A percentile compares a stretch with the other conserved stretches of the same genome.
Evolutionary conservation across 2,329 filamentous ascomycete species (phyloP).

Genomic region (Colletotrichum scovillei): DNA sequence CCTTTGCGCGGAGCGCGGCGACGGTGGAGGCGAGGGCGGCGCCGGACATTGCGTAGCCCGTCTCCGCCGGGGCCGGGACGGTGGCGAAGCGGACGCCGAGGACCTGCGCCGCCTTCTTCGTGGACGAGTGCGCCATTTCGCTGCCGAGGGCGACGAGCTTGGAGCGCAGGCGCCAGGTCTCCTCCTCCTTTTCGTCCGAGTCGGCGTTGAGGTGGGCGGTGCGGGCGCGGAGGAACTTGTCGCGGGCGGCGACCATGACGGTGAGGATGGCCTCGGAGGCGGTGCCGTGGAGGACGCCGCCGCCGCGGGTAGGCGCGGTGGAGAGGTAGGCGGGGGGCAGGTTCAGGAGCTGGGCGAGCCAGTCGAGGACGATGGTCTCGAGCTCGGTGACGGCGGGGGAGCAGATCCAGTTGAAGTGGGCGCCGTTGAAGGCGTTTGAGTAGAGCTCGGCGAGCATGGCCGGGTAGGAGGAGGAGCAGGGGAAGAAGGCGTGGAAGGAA

Average conservation of each 20-base stretch:
- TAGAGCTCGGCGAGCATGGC: slow-evolving; percentile 94
- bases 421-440: slow-evolving; percentile 86
- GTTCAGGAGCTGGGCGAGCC: slow-evolving; percentile 81
- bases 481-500: slow-evolving; percentile 97
- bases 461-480: slow-evolving; percentile 83
- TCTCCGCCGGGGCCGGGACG: slow-evolving; percentile 70
- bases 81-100: slow-evolving; percentile 84
- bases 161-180: slow-evolving; percentile 66
- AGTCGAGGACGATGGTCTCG: slow-evolving; percentile 93
- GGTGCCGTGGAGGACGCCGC: slow-evolving; percentile 94
- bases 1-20: slow-evolving; percentile 72
- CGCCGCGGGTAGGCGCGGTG: slow-evolving; percentile 75
- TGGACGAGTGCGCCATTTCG: slow-evolving; percentile 83
- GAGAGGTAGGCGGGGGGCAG: slow-evolving; percentile 81
- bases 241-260: slow-evolving; percentile 86
- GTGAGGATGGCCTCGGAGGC: slow-evolving; percentile 90
- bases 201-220: slow-evolving; percentile 60
- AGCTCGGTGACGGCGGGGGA: slow-evolving; percentile 92
- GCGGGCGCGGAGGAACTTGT: slow-evolving; percentile 76
- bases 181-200: slow-evolving; percentile 75
- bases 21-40: slow-evolving; percentile 70
- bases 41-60: slow-evolving; percentile 79
- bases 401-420: slow-evolving; percentile 98
- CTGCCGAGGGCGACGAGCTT: slow-evolving; percentile 82
- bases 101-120: slow-evolving; percentile 88